phyloP scores from a whole-genome alignment of 139 green algal species.

The Eudorina sp. region DNA sequence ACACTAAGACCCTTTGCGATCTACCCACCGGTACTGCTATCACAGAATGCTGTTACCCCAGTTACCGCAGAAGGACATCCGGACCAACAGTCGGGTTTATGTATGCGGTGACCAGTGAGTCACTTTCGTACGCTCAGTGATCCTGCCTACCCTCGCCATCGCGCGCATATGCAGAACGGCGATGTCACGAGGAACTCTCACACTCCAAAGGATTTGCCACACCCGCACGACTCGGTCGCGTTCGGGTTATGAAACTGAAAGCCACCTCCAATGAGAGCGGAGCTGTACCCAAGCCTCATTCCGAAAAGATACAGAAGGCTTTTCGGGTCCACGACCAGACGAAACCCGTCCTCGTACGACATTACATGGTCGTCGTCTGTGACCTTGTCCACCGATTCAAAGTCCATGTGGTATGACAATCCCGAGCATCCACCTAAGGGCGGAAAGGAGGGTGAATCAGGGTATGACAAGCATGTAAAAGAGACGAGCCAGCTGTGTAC shows the following conservation, averaged over 20 bases:
- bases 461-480: too few relatives aligned
- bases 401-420: constrained; percentile 94
- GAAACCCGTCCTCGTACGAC: constrained; percentile 70
- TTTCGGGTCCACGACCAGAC: constrained; percentile 91
- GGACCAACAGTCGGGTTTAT: too few relatives aligned
- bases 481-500: too few relatives aligned
- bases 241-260: constrained; percentile 95
- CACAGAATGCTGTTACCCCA: too few relatives aligned
- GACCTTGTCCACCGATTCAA: constrained; percentile 82
- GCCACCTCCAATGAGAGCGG: constrained; percentile 86
- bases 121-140: too few relatives aligned
- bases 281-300: constrained; percentile 89
- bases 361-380: constrained; percentile 70
- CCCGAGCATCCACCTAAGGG: constrained; percentile 75
- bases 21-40: too few relatives aligned
- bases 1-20: too few relatives aligned
- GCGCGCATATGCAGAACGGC: too few relatives aligned
- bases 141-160: too few relatives aligned
- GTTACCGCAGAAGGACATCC: too few relatives aligned
- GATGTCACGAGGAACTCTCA: constrained; percentile 65
- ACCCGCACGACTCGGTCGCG: constrained; percentile 84
- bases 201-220: constrained; percentile 89
- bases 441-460: too few relatives aligned
- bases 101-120: too few relatives aligned
- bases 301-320: constrained; percentile 95